Conservation (phyloP, 345 rosid species). For the Brassica cretica region DNA sequence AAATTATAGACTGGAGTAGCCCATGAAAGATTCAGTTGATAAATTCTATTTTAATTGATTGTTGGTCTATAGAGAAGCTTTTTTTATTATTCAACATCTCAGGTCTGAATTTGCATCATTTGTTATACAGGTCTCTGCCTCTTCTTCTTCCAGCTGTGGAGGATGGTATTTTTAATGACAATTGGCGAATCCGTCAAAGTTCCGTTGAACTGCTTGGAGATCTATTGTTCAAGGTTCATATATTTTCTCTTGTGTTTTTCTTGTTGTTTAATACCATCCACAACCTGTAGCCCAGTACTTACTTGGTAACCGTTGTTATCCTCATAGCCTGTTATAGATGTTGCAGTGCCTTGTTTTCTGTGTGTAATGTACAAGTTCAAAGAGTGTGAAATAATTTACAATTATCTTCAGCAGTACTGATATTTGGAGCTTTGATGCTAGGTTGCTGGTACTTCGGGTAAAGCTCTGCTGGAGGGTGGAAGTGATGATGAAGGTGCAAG, state of each 20-base stretch:
- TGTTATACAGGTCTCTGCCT: slow-evolving; percentile 70
- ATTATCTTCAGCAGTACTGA: too few relatives aligned
- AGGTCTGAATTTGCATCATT: background rate
- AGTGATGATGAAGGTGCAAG: slow-evolving; percentile 99
- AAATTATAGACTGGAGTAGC: slow-evolving; percentile 2
- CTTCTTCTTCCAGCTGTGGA: slow-evolving; percentile 99
- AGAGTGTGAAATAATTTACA: background rate
- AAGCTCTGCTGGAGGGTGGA: slow-evolving; percentile 97
- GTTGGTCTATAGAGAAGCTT: slow-evolving; percentile 5
- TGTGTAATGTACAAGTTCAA: background rate
- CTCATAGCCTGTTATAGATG: slow-evolving; percentile 8
- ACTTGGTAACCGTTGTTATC: background rate
- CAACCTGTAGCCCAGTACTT: slow-evolving; percentile 5
- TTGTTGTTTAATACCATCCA: slow-evolving; percentile 9
- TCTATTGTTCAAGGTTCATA: slow-evolving; percentile 81
- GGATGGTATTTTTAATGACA: slow-evolving; percentile 96
- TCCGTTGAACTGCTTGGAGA: slow-evolving; percentile 97
- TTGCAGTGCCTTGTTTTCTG: slow-evolving; percentile 14
- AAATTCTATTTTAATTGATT: background rate
- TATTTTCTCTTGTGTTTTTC: background rate
- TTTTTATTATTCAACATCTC: background rate
- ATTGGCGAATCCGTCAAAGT: slow-evolving; percentile 99
- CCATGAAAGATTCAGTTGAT: background rate
- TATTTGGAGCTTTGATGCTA: slow-evolving; percentile 28
- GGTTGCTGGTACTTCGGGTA: slow-evolving; percentile 99